A percentile compares a stretch with the other conserved stretches of the same genome.
Conservation (phyloP, 306 rosid genomes). For the Arachis stenosperma region DNA sequence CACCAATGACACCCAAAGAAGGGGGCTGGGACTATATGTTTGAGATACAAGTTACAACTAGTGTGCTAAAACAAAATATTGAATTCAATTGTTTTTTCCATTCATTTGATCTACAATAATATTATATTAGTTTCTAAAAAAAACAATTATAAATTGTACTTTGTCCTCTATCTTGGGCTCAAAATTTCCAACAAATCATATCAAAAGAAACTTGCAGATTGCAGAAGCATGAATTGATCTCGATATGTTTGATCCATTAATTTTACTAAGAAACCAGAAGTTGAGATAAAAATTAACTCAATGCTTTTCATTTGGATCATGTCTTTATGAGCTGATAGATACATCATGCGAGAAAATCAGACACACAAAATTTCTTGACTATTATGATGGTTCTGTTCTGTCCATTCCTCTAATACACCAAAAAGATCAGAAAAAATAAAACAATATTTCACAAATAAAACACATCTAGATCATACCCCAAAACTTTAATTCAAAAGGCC, state of each 20-base stretch:
- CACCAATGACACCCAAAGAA: too few relatives aligned
- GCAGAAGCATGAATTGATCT: slow-evolving; percentile 13
- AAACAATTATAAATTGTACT: background rate
- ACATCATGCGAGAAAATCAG: slow-evolving; percentile 16
- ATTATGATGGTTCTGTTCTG: background rate
- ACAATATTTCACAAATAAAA: slow-evolving; percentile 17
- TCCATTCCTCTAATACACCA: background rate
- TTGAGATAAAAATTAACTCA: slow-evolving; percentile 10
- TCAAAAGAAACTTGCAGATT: background rate
- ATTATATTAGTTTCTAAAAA: background rate
- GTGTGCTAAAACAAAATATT: background rate
- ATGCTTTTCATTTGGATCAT: slow-evolving; percentile 24
- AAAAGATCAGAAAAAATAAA: slow-evolving; percentile 9
- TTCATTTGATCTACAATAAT: slow-evolving; percentile 1
- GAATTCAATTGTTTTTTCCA: background rate
- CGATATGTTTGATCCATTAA: slow-evolving; percentile 26
- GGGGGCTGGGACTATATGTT: too few relatives aligned
- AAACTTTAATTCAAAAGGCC: slow-evolving; percentile 20
- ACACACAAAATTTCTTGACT: background rate
- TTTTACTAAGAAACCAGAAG: slow-evolving; percentile 24
- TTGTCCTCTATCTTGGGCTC: background rate
- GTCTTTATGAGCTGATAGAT: slow-evolving; percentile 18
- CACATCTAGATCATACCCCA: slow-evolving; percentile 10
- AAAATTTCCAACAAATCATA: background rate
- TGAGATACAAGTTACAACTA: background rate